Evolutionary conservation across 306 rosid genomes (phyloP).

Genomic region (Urtica urens): DNA sequence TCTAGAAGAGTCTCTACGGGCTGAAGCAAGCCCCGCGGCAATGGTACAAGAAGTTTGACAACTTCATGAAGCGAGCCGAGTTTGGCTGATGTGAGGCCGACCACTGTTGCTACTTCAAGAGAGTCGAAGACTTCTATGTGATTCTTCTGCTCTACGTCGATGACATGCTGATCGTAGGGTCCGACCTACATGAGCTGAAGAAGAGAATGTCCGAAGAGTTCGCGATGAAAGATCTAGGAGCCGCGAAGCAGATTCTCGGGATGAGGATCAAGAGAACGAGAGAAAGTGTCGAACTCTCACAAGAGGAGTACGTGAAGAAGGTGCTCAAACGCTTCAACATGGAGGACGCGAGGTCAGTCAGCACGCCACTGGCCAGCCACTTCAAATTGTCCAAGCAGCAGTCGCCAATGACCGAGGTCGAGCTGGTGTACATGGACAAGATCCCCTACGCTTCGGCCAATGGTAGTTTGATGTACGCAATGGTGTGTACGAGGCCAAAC

Average conservation of each 20-base stretch:
- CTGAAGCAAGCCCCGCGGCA: too few species aligned
- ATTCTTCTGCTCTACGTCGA: not conserved
- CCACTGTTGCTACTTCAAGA: slow-evolving; percentile 3
- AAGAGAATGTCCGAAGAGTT: not conserved
- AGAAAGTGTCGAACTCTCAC: not conserved
- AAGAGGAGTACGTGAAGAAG: not conserved
- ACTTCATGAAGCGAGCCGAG: too few species aligned
- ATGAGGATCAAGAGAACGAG: not conserved
- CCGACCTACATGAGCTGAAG: not conserved
- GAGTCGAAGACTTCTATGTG: not conserved
- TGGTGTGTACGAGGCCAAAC: not conserved
- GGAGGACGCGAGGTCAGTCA: not conserved
- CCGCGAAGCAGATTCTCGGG: not conserved
- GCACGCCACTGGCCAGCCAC: not conserved
- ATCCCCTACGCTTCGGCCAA: not conserved
- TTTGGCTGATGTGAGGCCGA: too few species aligned
- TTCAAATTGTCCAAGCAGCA: not conserved
- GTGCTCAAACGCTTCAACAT: not conserved
- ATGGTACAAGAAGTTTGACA: not conserved
- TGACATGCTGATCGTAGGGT: not conserved
- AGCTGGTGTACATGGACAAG: not conserved
- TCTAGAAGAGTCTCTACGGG: not conserved
- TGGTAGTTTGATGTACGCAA: not conserved
- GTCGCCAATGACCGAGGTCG: not conserved
- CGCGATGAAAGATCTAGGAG: not conserved